Evolutionary conservation across 805 yeast genomes (phyloP).

Genomic region (Gaillardinia entomophila): DNA sequence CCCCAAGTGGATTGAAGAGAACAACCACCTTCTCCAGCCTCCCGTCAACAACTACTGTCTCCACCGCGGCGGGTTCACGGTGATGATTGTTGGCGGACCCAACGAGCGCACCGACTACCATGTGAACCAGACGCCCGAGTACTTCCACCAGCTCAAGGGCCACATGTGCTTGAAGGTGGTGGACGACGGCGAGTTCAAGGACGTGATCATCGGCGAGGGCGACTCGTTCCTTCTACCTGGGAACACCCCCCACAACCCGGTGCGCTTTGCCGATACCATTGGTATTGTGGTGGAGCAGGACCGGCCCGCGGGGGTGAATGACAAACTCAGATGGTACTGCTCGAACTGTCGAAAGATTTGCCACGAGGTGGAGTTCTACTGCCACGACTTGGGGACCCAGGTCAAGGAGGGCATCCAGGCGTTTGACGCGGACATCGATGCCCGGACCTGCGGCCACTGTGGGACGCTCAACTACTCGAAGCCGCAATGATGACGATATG

Average conservation of each 20-base stretch:
- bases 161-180: conserved; percentile 80
- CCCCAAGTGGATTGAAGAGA: conserved; percentile 74
- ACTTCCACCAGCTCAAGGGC: conserved; percentile 86
- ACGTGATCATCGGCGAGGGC: conserved; percentile 73
- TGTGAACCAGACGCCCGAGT: conserved; percentile 90
- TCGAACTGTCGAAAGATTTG: conserved; percentile 58
- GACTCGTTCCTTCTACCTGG: conserved; percentile 85
- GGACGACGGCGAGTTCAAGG: conserved; percentile 62
- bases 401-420: conserved; percentile 74
- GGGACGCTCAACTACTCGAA: conserved; percentile 67
- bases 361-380: conserved; percentile 65
- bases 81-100: conserved; percentile 96
- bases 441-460: conserved; percentile 70
- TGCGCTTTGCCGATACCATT: conserved; percentile 75
- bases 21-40: conserved; percentile 71
- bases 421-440: conserved; percentile 57
- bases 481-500: conserved; percentile 34
- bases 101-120: conserved; percentile 92
- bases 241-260: conserved; percentile 86
- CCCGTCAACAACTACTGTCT: conserved; percentile 90
- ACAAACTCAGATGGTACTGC: conserved; percentile 87
- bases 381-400: conserved; percentile 82
- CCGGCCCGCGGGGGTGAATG: conserved; percentile 66
- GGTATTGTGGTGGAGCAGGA: conserved; percentile 93
- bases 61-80: conserved; percentile 88